Evolutionary conservation across 805 yeast genomes (phyloP).

Genomic region (Candida maltosa): DNA sequence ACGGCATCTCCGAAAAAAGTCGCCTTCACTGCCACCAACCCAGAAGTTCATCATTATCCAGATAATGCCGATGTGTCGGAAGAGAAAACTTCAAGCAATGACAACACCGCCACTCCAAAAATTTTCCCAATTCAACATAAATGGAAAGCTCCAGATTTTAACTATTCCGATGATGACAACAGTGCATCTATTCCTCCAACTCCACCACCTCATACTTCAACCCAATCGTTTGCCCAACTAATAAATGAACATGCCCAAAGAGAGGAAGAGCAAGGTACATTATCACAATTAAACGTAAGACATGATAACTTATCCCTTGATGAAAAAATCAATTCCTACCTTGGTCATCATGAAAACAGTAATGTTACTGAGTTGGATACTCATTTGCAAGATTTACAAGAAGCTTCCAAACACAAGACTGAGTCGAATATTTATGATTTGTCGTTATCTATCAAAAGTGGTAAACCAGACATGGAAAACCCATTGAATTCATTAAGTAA

Average conservation of each 20-base stretch:
- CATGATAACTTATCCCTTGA: conserved; percentile 33
- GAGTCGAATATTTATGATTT: conserved; percentile 33
- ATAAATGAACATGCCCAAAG: neutral
- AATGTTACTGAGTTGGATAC: conserved; percentile 25
- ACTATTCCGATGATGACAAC: conserved; percentile 12
- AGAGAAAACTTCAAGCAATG: conserved; percentile 6
- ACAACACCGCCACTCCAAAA: conserved; percentile 1
- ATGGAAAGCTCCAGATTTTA: conserved; percentile 16
- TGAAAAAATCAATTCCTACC: conserved; percentile 43
- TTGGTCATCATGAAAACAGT: conserved; percentile 11
- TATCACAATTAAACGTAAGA: conserved; percentile 18
- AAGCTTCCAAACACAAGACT: conserved; percentile 22
- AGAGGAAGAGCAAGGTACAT: conserved; percentile 7
- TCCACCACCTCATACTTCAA: conserved; percentile 13
- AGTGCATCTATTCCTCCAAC: conserved; percentile 25
- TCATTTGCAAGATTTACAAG: conserved; percentile 29
- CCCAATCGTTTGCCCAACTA: conserved; percentile 8
- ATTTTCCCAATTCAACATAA: conserved; percentile 13
- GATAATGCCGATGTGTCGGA: conserved; percentile 4
- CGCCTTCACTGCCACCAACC: conserved; percentile 26
- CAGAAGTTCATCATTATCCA: conserved; percentile 31
- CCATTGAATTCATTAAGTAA: conserved; percentile 31
- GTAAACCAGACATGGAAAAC: conserved; percentile 19
- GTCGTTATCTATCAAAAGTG: conserved; percentile 25
- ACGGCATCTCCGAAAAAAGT: conserved; percentile 35